Percentiles rank a stretch among this genome's conserved stretches.
Evolutionary conservation across 129 eudicot species (phyloP).

Genomic region (Pulicaria dysenterica): DNA sequence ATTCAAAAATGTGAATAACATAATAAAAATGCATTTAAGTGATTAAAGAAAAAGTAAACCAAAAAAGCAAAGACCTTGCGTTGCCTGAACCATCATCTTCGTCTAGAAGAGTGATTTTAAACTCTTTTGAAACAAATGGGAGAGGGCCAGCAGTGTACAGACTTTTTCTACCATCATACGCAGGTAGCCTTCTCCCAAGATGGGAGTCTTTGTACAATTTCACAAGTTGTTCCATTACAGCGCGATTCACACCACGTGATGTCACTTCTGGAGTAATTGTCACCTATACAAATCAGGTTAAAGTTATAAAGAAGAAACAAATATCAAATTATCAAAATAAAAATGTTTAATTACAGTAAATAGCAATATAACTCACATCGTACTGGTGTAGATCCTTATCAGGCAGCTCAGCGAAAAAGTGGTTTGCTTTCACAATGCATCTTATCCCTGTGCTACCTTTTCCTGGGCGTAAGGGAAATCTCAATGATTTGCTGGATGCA

Average conservation of each 20-base stretch:
- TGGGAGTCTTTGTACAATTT: constrained; percentile 65
- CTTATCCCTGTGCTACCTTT: constrained; percentile 65
- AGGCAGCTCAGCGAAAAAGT: constrained; percentile 86
- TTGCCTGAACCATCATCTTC: constrained; percentile 84
- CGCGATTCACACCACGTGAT: constrained; percentile 97
- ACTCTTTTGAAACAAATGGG: constrained; percentile 74
- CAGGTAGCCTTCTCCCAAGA: constrained; percentile 92
- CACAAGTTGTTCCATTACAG: constrained; percentile 81
- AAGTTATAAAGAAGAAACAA: neutral
- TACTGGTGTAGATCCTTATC: constrained; percentile 95
- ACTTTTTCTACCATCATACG: constrained; percentile 96
- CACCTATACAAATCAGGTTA: constrained; percentile 45
- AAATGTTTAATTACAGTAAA: neutral
- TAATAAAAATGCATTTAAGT: neutral
- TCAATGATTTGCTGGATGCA: constrained; percentile 75
- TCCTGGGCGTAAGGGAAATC: constrained; percentile 92
- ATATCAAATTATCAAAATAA: neutral
- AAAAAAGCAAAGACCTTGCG: constrained; percentile 49
- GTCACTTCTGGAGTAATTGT: constrained; percentile 88
- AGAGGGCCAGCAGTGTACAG: constrained; percentile 94
- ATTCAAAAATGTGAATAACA: neutral
- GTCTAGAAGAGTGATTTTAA: constrained; percentile 69
- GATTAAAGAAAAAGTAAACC: neutral
- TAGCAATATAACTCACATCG: constrained; percentile 55
- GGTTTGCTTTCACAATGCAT: constrained; percentile 91